Conservation (phyloP, 495 filamentous ascomycete genomes). For the Penicillium dipodomyicola region DNA sequence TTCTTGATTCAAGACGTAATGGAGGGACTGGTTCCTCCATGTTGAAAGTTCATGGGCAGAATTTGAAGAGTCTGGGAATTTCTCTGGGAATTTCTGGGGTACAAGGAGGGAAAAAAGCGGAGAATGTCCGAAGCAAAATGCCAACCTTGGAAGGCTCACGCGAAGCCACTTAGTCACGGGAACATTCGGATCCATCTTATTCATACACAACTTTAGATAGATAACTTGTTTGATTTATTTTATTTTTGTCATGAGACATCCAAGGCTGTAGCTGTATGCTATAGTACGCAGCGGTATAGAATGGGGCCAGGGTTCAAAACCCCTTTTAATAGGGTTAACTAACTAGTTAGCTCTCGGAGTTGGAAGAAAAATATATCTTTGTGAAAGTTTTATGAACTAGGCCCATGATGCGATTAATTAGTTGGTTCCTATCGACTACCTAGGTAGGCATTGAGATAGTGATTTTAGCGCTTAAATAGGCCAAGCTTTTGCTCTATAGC, state of each 20-base stretch:
- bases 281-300: too few relatives aligned
- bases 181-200: neutral
- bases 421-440: too few relatives aligned
- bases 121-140: conserved; percentile 5
- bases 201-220: neutral
- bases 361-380: too few relatives aligned
- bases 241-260: neutral
- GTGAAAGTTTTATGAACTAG: too few relatives aligned
- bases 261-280: neutral
- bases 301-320: too few relatives aligned
- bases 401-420: too few relatives aligned
- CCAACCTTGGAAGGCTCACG: neutral
- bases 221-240: neutral
- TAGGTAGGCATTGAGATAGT: too few relatives aligned
- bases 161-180: conserved; percentile 22
- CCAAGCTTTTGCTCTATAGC: too few relatives aligned
- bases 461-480: too few relatives aligned
- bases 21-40: conserved; percentile 24
- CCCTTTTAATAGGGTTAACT: too few relatives aligned
- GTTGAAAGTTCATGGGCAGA: neutral
- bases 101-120: conserved; percentile 15
- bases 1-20: conserved; percentile 13
- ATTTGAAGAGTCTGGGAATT: conserved; percentile 6
- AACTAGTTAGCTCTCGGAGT: too few relatives aligned
- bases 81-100: conserved; percentile 14